phyloP scores from a whole-genome alignment of 2,329 filamentous ascomycete species.

The Lachnellula subtilissima region DNA sequence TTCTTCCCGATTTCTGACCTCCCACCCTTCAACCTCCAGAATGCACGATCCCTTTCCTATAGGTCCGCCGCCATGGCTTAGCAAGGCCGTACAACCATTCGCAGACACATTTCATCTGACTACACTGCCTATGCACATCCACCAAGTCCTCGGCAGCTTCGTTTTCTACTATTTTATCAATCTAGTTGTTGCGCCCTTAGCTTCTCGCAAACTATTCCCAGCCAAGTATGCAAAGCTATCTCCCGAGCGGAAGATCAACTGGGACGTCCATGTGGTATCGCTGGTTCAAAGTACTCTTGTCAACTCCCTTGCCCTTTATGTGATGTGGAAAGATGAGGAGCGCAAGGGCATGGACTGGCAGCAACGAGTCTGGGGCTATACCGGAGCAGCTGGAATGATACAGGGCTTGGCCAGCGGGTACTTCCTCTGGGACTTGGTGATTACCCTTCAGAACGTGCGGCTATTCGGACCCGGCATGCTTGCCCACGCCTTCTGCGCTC shows the following conservation, averaged over 20 bases:
- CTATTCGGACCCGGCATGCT: conserved; percentile 59
- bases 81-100: conserved; percentile 54
- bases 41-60: conserved; percentile 71
- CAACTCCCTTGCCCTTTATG: conserved; percentile 67
- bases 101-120: conserved; percentile 57
- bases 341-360: conserved; percentile 60
- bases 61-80: conserved; percentile 49
- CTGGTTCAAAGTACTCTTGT: conserved; percentile 71
- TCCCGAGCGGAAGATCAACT: conserved; percentile 63
- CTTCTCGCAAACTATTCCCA: conserved; percentile 61
- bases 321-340: conserved; percentile 65
- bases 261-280: conserved; percentile 84
- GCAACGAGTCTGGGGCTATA: conserved; percentile 73
- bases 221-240: conserved; percentile 58
- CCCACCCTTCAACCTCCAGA: conserved; percentile 1
- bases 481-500: conserved; percentile 69
- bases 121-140: conserved; percentile 69
- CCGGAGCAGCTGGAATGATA: conserved; percentile 64
- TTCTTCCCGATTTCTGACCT: neutral
- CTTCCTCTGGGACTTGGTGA: conserved; percentile 75
- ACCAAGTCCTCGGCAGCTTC: conserved; percentile 67
- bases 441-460: conserved; percentile 62
- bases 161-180: conserved; percentile 65
- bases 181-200: conserved; percentile 58
- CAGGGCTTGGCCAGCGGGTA: conserved; percentile 76